Conservation (phyloP, 441 rosid species). For the Gossypium schwendimanii region DNA sequence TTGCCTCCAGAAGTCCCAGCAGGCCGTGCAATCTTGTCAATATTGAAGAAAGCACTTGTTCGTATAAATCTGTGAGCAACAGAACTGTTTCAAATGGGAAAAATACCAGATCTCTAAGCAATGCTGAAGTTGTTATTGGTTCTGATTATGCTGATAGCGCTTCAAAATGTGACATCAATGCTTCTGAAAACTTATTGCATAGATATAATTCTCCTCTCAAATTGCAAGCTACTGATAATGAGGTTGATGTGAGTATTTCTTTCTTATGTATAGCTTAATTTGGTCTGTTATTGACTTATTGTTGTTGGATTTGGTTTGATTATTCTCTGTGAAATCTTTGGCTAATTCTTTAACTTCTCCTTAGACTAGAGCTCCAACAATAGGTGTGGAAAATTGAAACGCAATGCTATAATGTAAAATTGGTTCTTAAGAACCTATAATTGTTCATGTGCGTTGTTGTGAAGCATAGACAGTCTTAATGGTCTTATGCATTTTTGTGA, state of each 20-base stretch:
- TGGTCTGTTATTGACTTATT: background rate
- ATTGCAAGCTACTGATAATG: slow-evolving; percentile 29
- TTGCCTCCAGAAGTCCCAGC: slow-evolving; percentile 29
- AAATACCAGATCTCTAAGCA: slow-evolving; percentile 31
- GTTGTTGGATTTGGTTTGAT: background rate
- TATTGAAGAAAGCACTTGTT: slow-evolving; percentile 63
- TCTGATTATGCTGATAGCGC: slow-evolving; percentile 40
- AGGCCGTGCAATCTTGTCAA: slow-evolving; percentile 35
- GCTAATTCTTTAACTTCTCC: background rate
- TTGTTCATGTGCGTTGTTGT: background rate
- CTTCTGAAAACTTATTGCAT: slow-evolving; percentile 28
- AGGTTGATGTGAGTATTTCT: slow-evolving; percentile 42
- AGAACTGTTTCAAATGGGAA: slow-evolving; percentile 30
- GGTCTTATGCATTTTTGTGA: slow-evolving; percentile 1
- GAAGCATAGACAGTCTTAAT: background rate
- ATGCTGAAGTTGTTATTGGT: slow-evolving; percentile 27
- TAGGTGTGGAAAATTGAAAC: background rate
- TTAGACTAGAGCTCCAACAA: background rate
- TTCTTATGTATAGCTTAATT: background rate
- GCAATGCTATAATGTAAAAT: background rate
- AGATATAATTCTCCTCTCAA: slow-evolving; percentile 35
- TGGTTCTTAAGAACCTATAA: background rate
- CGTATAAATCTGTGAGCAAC: slow-evolving; percentile 41
- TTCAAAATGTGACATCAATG: slow-evolving; percentile 40
- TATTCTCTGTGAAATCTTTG: slow-evolving; percentile 5